Base-by-base conservation (phyloP, 257 asterid species). In the Salvia splendens region DNA sequence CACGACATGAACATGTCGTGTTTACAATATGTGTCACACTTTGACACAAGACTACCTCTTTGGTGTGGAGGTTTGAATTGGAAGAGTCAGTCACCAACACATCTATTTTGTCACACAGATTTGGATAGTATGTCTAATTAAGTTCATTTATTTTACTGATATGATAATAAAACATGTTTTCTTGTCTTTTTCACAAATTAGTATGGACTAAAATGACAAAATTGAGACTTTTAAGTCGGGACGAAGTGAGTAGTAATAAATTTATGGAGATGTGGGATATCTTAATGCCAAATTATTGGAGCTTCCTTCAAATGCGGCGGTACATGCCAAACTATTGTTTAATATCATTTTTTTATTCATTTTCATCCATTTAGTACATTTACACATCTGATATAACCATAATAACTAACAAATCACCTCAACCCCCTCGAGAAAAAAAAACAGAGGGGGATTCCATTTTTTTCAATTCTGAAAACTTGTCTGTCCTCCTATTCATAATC, bases 331-430 rank as follows among this genome's bases (percentile, higher is more conserved):
- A 4, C 3, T 51, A 36, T n/a, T 49, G 9, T 5, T 35, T 15
- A 5, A 2, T 12, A 8, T 5, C 38, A 0, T 2, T 12, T 49
- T 2, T 16, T 38, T 57, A 16, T 9, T 0, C 5, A 15, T 4
- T 47, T 35, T 30, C 10, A 5, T 33, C 42, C 49, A 47, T 6
- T 50, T 48, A 12, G 50, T 33, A 35, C 9, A 28, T 24, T 65
- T 36, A 49, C 12, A 46, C 54, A 40, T 40, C 11, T 40, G 45
- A 40, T 40, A 69, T 59, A 75, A 69, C 79, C 64, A 63, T 62
- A 75, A 75, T 69, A 64, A 75, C 75, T 38, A 69, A 48, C 75
- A 54, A 30, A 32, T 43, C 41, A 16, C 46, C 8, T 47, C 47
- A 47, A 33, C 50, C 10, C n/a, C 38, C 40, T 41, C 41, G 24